Base-by-base conservation (phyloP, 257 asterid species). In the Solanum ahanhuiri region DNA sequence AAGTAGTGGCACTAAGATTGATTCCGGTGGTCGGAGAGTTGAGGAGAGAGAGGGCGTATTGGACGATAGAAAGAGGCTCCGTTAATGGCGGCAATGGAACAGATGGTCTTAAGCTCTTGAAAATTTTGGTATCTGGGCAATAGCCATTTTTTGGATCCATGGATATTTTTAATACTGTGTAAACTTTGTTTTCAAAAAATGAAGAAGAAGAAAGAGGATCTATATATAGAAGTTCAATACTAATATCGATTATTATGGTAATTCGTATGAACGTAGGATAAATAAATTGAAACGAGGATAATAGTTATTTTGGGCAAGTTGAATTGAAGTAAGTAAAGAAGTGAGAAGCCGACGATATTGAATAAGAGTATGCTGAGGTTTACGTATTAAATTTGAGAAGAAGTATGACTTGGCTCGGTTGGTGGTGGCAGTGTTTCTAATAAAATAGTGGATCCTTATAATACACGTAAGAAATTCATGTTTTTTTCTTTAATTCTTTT, bases 1-100 rank as follows among this genome's bases (percentile, higher is more conserved):
- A 95, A 1, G 93, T 60, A 82, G 98, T 92, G 93, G 97, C 5
- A 87, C 92, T 88, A 88, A 85, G 85, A 81, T 91, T 58, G 86
- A 91, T 35, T 92, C 89, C 82, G 86, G 93, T 41, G 83, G 93
- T 17, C 83, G 93, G 79, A 83, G 93, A 87, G 41, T 86, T 93
- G 88, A 93, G 95, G 85, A 94, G 95, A n/a, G 97, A 93, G 76
- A 94, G 83, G 0, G 93, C 30, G 87, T 87, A 91, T 7, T 91
- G 87, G 9, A 86, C 18, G 18, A 96, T 72, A 85, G 99, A 95
- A 79, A 94, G 91, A 15, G 94, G 97, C 4, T 91, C 89, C 0
- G 93, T 86, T 9, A 85, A 83, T 3, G 95, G 95, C 2, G 98
- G 99, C 0, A 93, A 88, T 6, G 93, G 88, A 4, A 93, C 93